These are phyloP conservation scores for Lotmaria passim DNA, from an alignment of 208 protist genomes.

Conservation along the genomic window DNA sequence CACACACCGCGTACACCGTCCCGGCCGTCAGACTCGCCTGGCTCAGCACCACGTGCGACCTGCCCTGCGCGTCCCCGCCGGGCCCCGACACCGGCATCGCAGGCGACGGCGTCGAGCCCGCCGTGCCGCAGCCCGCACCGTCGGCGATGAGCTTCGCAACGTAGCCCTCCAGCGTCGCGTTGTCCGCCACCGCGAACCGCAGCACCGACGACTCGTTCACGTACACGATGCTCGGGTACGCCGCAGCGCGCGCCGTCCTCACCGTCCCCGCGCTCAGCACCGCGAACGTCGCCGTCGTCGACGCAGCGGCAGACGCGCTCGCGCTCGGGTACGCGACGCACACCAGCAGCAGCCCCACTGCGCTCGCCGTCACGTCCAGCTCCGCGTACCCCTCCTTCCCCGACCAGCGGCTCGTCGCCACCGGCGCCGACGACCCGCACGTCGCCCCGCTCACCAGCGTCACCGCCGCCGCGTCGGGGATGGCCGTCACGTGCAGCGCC, in stretches of 20 bases:
- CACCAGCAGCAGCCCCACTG: neutral
- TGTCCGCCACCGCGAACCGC: slow-evolving; percentile 43
- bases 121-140: no score
- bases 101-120: neutral
- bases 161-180: slow-evolving; percentile 32
- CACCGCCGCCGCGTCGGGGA: no score
- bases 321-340: slow-evolving; percentile 27
- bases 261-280: slow-evolving; percentile 29
- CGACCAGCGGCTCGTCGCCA: no score
- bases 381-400: no score
- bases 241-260: slow-evolving; percentile 22
- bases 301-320: slow-evolving; percentile 30
- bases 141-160: no score
- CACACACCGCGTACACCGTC: neutral
- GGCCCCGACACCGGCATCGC: slow-evolving; percentile 23
- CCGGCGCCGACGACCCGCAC: no score
- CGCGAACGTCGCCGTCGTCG: slow-evolving; percentile 31
- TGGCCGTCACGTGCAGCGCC: no score
- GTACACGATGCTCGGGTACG: slow-evolving; percentile 13
- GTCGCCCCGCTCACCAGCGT: no score
- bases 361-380: slow-evolving; percentile 11
- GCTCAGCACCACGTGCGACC: no score
- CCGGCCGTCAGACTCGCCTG: no score
- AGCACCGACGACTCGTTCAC: slow-evolving; percentile 29
- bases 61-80: no score